These are phyloP conservation scores for Yarrowia porcina DNA, from an alignment of 805 yeast species.

Conservation along the genomic window DNA sequence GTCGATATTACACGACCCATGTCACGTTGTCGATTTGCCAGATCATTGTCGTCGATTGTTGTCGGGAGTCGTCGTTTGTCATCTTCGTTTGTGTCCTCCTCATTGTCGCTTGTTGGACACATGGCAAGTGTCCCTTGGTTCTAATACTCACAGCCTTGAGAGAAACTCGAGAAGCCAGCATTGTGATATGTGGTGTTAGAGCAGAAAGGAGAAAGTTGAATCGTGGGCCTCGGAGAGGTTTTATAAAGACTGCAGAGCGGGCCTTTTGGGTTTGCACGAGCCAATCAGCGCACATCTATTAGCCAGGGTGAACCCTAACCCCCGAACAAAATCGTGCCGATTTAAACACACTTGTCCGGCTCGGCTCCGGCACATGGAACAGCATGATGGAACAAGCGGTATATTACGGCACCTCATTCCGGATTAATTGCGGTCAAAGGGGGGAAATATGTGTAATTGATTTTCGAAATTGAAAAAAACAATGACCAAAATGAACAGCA, in stretches of 20 bases:
- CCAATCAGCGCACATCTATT: conserved; percentile 8
- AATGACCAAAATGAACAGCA: too few relatives aligned
- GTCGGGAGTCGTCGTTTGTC: too few relatives aligned
- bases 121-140: too few relatives aligned
- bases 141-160: conserved; percentile 23
- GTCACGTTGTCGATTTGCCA: too few relatives aligned
- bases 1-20: too few relatives aligned
- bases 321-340: not conserved
- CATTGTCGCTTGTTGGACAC: too few relatives aligned
- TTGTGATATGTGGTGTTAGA: conserved; percentile 16
- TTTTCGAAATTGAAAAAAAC: too few relatives aligned
- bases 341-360: conserved; percentile 7
- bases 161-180: conserved; percentile 26
- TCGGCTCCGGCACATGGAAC: conserved; percentile 14
- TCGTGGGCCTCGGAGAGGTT: conserved; percentile 23
- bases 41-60: too few relatives aligned
- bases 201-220: conserved; percentile 13
- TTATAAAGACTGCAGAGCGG: conserved; percentile 17
- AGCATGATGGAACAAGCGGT: too few relatives aligned
- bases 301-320: conserved; percentile 18
- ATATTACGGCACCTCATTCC: too few relatives aligned
- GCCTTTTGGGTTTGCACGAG: not conserved
- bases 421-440: not conserved
- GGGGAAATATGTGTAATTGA: too few relatives aligned
- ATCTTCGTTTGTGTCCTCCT: not conserved